Evolutionary conservation across 2,329 filamentous ascomycete genomes (phyloP), one percentile per base, ranked within the genome.

Genomic region (Curvularia sp.): DNA sequence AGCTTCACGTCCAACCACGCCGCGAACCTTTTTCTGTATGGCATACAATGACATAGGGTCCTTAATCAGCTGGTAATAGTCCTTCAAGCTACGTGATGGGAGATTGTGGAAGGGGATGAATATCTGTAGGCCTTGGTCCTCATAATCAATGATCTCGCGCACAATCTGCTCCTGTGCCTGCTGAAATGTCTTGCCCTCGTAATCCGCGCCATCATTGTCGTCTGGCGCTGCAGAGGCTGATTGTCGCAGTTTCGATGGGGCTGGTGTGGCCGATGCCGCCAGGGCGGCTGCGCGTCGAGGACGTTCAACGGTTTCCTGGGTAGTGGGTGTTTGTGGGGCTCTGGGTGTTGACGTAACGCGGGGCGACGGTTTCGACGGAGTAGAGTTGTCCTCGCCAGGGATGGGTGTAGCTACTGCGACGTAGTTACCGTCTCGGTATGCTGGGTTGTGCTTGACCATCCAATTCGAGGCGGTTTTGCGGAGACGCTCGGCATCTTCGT

Each of bases 121-220:
- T 53, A 89, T 90, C 49, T 90, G 86, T 49, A 89, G 85, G 46
- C 88, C 91, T 61, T 78, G 83, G 41, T 68, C 73, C 60, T 92
- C 88, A 48, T 90, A 85, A 6, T 79, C 75, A 12, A 94, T 83
- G 61, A 94, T 77, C 67, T 94, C 91, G 54, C 89, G 86, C 4
- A 96, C 81, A 56, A 97, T 87, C 80, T 92, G 92, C 67, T 96
- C 91, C 73, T 97, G 92, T 0, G 92, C 93, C 71, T 93, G 85
- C 73, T 96, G 91, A 72, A 96, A 94, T 9, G 75, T 88, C 49
- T 93, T 86, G 5, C 89, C 90, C 15, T 57, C 38, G 24, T 57
- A 65, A 4, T 61, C 63, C n/a, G 59, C 57, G n/a, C 55, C 65
- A 28, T 71, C 66, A 12, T 69, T 65, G 15, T 65, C 61, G 18